A percentile compares a stretch with the other conserved stretches of the same genome.
Evolutionary conservation across 169 alveolate genomes (phyloP).

Genomic region (Plasmodium adleri): DNA sequence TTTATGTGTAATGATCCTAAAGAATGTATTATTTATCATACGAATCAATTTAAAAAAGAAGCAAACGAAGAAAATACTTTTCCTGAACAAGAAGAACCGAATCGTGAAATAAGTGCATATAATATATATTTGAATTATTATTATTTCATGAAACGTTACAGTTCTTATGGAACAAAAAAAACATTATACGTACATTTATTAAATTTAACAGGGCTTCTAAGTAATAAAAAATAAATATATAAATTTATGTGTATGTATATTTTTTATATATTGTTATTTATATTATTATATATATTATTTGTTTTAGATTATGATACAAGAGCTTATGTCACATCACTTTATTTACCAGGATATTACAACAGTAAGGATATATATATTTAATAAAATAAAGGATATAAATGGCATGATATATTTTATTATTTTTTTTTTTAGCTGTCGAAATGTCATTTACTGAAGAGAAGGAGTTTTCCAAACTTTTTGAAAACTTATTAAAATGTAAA

Average conservation of each 20-base stretch:
- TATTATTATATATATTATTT: too few species aligned
- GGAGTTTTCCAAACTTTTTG: background rate
- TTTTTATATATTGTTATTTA: too few species aligned
- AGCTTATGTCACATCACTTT: conserved; percentile 41
- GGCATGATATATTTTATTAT: background rate
- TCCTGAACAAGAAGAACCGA: too few species aligned
- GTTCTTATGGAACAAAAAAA: background rate
- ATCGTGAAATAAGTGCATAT: too few species aligned
- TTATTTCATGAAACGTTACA: conserved; percentile 19
- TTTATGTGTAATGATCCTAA: too few species aligned
- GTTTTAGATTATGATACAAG: conserved; percentile 14
- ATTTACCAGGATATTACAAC: conserved; percentile 55
- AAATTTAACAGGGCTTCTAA: conserved; percentile 38
- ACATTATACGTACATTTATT: conserved; percentile 28
- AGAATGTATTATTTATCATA: too few species aligned
- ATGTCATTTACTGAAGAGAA: conserved; percentile 22
- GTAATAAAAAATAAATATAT: conserved; percentile 19
- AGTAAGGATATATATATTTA: background rate
- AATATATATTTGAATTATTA: conserved; percentile 27
- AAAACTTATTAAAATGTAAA: conserved; percentile 36
- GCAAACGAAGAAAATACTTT: too few species aligned
- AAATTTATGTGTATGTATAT: too few species aligned
- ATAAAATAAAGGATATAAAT: too few species aligned
- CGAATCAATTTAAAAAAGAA: too few species aligned
- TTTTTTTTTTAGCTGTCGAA: conserved; percentile 40